Percentiles rank a stretch among this genome's conserved stretches.
These are phyloP conservation scores for Macrotyloma uniflorum DNA, from an alignment of 306 rosid species.

Conservation along the genomic window DNA sequence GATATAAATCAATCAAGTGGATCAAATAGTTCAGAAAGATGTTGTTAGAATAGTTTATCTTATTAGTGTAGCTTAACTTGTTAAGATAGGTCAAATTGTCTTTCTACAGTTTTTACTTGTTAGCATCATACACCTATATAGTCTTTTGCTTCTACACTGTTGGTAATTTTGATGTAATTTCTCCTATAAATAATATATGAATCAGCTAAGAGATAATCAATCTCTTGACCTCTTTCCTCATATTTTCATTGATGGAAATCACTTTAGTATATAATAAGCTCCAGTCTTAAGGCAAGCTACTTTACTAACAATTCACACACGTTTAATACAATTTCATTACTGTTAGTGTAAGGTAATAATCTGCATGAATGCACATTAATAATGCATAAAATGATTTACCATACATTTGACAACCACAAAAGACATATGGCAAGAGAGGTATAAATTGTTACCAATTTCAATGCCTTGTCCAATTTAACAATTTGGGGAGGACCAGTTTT, in stretches of 20 bases:
- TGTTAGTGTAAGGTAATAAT: background rate
- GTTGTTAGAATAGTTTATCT: too few relatives aligned
- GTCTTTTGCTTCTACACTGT: too few relatives aligned
- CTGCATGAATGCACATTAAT: conserved; percentile 19
- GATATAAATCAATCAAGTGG: too few relatives aligned
- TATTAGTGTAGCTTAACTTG: too few relatives aligned
- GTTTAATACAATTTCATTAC: conserved; percentile 11
- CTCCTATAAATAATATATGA: too few relatives aligned
- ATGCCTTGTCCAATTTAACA: conserved; percentile 67
- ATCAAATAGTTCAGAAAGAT: background rate
- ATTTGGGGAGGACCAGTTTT: conserved; percentile 54
- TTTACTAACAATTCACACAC: background rate
- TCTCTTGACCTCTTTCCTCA: too few relatives aligned
- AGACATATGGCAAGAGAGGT: background rate
- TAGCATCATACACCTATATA: too few relatives aligned
- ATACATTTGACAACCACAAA: conserved; percentile 13
- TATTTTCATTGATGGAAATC: background rate
- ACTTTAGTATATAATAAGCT: background rate
- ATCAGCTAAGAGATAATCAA: too few relatives aligned
- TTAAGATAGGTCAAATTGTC: too few relatives aligned
- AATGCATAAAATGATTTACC: conserved; percentile 11
- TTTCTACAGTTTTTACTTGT: too few relatives aligned
- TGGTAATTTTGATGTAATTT: too few relatives aligned
- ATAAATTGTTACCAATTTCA: conserved; percentile 67
- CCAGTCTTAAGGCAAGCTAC: background rate